A percentile compares a stretch with the other conserved stretches of the same genome.
Conservation (phyloP, 768 basidiomycete species). For the Collybiopsis luxurians region DNA sequence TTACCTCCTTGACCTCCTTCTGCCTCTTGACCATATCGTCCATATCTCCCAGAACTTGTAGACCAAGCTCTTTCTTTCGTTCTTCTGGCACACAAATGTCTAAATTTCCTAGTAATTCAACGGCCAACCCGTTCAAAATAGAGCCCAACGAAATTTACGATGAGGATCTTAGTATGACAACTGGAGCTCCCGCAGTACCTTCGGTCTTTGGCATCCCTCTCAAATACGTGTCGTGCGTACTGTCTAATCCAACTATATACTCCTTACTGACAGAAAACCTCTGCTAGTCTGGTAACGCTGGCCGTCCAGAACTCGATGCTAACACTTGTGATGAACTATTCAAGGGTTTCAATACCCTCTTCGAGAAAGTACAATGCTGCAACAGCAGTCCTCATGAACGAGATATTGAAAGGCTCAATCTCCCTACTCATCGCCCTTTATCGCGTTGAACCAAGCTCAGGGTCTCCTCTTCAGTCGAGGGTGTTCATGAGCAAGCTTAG, state of each 20-base stretch:
- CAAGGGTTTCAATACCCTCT: conserved; percentile 76
- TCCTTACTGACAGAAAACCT: not conserved
- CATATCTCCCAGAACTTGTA: conserved; percentile 1
- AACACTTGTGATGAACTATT: conserved; percentile 96
- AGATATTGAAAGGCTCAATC: conserved; percentile 88
- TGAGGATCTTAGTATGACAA: conserved; percentile 38
- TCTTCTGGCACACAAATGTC: conserved; percentile 10
- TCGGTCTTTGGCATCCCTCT: conserved; percentile 67
- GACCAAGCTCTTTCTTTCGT: conserved; percentile 1
- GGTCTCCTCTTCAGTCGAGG: conserved; percentile 6
- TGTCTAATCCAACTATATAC: not conserved
- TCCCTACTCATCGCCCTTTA: conserved; percentile 82
- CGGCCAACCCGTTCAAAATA: conserved; percentile 16
- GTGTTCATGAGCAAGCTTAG: conserved; percentile 19
- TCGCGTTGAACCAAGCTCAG: conserved; percentile 41
- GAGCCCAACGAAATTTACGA: conserved; percentile 30
- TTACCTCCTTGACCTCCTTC: not conserved
- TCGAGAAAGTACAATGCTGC: conserved; percentile 87
- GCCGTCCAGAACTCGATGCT: conserved; percentile 90
- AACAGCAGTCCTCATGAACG: conserved; percentile 90
- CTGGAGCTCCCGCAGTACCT: conserved; percentile 39
- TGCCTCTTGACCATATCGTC: not conserved
- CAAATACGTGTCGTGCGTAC: conserved; percentile 76
- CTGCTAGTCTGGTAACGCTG: conserved; percentile 68
- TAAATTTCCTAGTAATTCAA: not conserved